Evolutionary conservation across 768 basidiomycete genomes (phyloP).

Genomic region (Lyophyllum semitale): DNA sequence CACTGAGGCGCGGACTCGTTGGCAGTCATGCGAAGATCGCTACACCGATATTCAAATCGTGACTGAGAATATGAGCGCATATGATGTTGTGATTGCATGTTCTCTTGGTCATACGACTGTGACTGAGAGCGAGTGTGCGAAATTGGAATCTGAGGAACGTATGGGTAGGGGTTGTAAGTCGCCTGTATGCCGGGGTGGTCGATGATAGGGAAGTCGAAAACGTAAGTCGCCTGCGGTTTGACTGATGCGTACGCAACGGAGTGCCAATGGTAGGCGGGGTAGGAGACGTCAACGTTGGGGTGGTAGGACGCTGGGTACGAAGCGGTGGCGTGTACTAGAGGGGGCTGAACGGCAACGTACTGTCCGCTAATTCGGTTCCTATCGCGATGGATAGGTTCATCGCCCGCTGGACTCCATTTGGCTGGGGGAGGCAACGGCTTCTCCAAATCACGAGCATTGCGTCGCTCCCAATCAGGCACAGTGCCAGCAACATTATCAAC

Average conservation of each 20-base stretch:
- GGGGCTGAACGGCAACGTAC: constrained; percentile 67
- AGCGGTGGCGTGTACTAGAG: constrained; percentile 38
- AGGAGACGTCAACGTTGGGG: constrained; percentile 29
- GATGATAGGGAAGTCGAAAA: constrained; percentile 36
- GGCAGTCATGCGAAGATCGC: constrained; percentile 44
- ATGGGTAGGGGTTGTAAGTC: constrained; percentile 39
- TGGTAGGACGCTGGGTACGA: constrained; percentile 38
- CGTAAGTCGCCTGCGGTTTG: constrained; percentile 40
- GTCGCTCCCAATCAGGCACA: constrained; percentile 18
- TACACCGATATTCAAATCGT: constrained; percentile 53
- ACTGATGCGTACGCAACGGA: constrained; percentile 33
- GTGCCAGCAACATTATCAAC: constrained; percentile 7
- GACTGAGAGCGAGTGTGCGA: constrained; percentile 61
- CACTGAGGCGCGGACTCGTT: constrained; percentile 39
- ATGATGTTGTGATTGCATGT: constrained; percentile 47
- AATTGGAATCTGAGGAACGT: constrained; percentile 34
- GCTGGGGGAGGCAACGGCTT: constrained; percentile 68
- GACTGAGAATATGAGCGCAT: constrained; percentile 63
- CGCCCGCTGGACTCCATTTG: constrained; percentile 81
- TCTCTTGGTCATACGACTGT: constrained; percentile 54
- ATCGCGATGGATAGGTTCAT: constrained; percentile 69
- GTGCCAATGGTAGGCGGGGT: constrained; percentile 42
- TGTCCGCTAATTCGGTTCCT: constrained; percentile 52
- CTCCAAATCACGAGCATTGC: constrained; percentile 12
- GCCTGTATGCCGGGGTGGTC: constrained; percentile 31